Evolutionary conservation across 2,329 filamentous ascomycete species (phyloP).

Genomic region (Aureobasidium sp.): DNA sequence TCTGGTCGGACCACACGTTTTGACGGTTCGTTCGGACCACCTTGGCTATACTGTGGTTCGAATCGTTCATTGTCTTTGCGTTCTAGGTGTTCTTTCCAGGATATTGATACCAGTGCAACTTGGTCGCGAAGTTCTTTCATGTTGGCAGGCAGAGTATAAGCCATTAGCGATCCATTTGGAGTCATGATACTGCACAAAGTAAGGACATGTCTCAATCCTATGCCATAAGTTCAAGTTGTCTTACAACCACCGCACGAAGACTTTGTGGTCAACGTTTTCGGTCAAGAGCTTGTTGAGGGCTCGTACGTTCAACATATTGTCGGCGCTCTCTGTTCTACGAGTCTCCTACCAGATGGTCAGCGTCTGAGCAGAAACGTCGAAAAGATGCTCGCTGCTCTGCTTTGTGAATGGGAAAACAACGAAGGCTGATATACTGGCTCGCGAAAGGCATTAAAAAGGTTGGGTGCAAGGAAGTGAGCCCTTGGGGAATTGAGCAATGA

Average conservation of each 20-base stretch:
- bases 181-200: slow-evolving; percentile 38
- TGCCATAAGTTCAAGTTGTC: slow-evolving; percentile 11
- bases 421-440: not conserved
- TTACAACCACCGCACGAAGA: slow-evolving; percentile 38
- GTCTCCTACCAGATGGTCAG: not conserved
- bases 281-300: slow-evolving; percentile 37
- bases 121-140: slow-evolving; percentile 44
- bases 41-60: slow-evolving; percentile 20
- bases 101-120: slow-evolving; percentile 42
- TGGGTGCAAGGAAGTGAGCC: not conserved
- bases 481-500: not conserved
- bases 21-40: slow-evolving; percentile 12
- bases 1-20: slow-evolving; percentile 6
- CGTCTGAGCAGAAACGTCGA: no score
- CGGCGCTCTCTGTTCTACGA: not conserved
- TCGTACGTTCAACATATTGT: slow-evolving; percentile 37
- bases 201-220: not conserved
- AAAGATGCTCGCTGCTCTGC: not conserved
- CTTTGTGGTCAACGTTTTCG: slow-evolving; percentile 35
- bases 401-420: no score
- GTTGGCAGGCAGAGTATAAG: slow-evolving; percentile 42
- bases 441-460: not conserved
- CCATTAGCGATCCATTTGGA: slow-evolving; percentile 44
- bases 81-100: slow-evolving; percentile 40
- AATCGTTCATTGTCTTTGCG: slow-evolving; percentile 18